Base-by-base conservation (phyloP, 73 alveolate species). In the Tetrahymena thermophila region DNA sequence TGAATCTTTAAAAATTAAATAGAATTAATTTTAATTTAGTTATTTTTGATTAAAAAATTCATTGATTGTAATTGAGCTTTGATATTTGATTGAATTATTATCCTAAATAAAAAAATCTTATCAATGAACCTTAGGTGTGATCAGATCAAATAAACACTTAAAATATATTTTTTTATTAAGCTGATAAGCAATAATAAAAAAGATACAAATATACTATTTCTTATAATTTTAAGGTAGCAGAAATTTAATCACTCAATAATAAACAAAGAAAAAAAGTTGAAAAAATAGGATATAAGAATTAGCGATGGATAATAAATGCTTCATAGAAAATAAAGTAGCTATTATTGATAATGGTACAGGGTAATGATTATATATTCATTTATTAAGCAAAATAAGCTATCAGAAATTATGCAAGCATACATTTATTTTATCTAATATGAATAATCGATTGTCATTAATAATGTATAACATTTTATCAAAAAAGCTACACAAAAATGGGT, bases 401-500 rank as follows among this genome's bases (percentile, higher is more conserved):
- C 11, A 16, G 1, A 15, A 1, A 7, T 50, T 10, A 50, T 11
- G 28, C 83, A 50, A 50, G 28, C 83, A 50, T 21, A 16, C 31
- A 50, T 21, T 50, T 21, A 50, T 50, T 15, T 50, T 16, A 50
- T 0, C 28, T 50, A 50, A 14, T 50, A 19, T 2, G 31, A 50
- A 1, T 1, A 50, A 50, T 50, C 23, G 23, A 19, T 50, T 15
- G 31, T 1, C 28, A 50, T 50, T 50, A 4, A 21, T 94, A 35
- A 34, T 85, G 31, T 85, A 94, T 37, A 1, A 37, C 21, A 11
- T 85, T 85, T 31, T 19, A 34, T 83, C 85, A 93, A 85, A 94
- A 94, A 44, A 99, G 99, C 85, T 98, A 94, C 95, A 98, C 99
- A 94, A 99, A 99, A 97, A 97, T 99, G 99, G 99, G 99, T 9